Evolutionary conservation across 345 rosid genomes (phyloP).

Genomic region (Stellera chamaejasme): DNA sequence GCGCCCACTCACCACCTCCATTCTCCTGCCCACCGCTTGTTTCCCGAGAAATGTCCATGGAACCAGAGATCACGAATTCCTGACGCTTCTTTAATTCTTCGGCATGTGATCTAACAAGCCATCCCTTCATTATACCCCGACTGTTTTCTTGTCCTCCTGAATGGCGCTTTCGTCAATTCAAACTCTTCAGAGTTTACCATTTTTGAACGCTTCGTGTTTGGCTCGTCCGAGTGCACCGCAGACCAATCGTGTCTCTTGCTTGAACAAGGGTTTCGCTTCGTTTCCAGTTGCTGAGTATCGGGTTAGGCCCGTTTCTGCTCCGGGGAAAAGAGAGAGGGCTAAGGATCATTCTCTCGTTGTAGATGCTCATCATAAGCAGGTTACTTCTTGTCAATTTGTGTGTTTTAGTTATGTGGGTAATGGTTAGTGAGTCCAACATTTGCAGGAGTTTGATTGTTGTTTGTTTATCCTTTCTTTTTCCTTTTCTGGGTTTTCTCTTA

Average conservation of each 20-base stretch:
- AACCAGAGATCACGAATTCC: background rate
- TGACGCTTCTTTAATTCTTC: background rate
- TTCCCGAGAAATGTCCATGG: conserved; percentile 1
- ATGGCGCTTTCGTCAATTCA: conserved; percentile 30
- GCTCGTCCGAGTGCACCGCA: conserved; percentile 14
- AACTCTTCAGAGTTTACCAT: conserved; percentile 11
- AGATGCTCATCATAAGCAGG: conserved; percentile 19
- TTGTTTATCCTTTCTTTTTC: no score
- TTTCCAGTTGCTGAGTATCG: conserved; percentile 13
- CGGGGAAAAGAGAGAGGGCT: conserved; percentile 15
- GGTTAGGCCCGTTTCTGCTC: conserved; percentile 9
- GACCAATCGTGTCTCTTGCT: conserved; percentile 10
- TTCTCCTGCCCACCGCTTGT: conserved; percentile 4
- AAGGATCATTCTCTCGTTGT: conserved; percentile 21
- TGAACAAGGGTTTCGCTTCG: conserved; percentile 15
- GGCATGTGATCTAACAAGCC: background rate
- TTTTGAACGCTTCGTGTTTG: conserved; percentile 12
- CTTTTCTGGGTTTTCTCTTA: conserved; percentile 19
- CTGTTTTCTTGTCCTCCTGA: background rate
- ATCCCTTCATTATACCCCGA: background rate
- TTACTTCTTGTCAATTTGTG: conserved; percentile 9
- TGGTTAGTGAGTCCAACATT: background rate
- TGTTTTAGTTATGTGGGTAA: background rate
- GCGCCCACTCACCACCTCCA: background rate
- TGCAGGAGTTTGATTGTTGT: background rate